Percentiles rank a stretch among this genome's conserved stretches.
phyloP scores from a whole-genome alignment of 2,329 filamentous ascomycete genomes.

The Exophiala aquamarina region DNA sequence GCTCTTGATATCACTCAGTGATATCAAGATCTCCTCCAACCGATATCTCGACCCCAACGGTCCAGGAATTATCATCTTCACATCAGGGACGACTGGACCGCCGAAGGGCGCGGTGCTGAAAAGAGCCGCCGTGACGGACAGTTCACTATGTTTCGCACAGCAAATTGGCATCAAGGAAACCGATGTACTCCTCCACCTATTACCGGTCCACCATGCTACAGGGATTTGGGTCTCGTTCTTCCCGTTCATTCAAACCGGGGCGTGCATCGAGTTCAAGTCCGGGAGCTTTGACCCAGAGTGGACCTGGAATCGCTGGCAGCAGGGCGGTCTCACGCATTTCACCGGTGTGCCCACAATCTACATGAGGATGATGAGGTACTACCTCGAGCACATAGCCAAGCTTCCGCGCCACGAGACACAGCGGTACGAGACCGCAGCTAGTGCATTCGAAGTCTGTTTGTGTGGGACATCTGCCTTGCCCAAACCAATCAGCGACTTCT shows the following conservation, averaged over 20 bases:
- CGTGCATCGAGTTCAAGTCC: conserved; percentile 44
- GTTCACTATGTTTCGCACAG: conserved; percentile 25
- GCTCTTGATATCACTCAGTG: conserved; percentile 16
- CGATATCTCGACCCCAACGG: conserved; percentile 32
- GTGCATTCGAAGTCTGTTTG: conserved; percentile 25
- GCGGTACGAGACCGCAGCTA: conserved; percentile 45
- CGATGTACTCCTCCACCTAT: conserved; percentile 37
- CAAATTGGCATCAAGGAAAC: conserved; percentile 30
- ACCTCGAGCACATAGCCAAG: conserved; percentile 24
- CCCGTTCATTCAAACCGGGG: conserved; percentile 40
- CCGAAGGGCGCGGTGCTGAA: conserved; percentile 30
- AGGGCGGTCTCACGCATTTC: conserved; percentile 38
- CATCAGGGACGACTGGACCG: conserved; percentile 30
- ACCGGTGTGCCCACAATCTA: conserved; percentile 46
- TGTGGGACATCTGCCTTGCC: conserved; percentile 49
- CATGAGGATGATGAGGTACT: conserved; percentile 42
- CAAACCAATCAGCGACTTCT: conserved; percentile 52
- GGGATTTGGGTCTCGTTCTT: conserved; percentile 34
- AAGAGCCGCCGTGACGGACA: conserved; percentile 28
- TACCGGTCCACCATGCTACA: conserved; percentile 35
- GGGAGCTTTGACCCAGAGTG: conserved; percentile 38
- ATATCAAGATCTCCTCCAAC: conserved; percentile 32
- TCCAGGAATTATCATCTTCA: conserved; percentile 33
- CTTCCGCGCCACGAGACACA: conserved; percentile 24
- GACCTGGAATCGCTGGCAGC: conserved; percentile 42